Base-by-base conservation (phyloP, 441 rosid species). In the Arabidopsis hybrid region DNA sequence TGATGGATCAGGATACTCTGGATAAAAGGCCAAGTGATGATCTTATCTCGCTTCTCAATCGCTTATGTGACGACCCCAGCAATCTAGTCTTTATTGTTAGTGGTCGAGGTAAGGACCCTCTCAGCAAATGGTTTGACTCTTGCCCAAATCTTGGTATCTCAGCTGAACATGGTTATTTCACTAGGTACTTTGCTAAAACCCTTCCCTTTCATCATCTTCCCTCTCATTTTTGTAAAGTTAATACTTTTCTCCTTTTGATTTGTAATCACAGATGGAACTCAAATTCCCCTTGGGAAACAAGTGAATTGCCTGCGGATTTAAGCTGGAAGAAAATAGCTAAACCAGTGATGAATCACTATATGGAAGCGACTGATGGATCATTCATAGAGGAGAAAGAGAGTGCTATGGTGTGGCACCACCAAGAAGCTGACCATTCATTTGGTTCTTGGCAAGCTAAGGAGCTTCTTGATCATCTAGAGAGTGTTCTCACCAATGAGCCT, bases 321-420 rank as follows among this genome's bases (percentile, higher is more conserved):
- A 76, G 78, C 7, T 91, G 95, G 97, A 91, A 83, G 65, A 79
- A 72, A 74, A 82, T 88, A 21, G 95, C 83, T 12, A 82, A 85
- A 62, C 97, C 95, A 39, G 92, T 91, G 69, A 89, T 91, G 95
- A 71, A 85, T 61, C 90, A 83, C 43, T 91, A 91, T 52, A 87
- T 80, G 6, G 93, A 89, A 74, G 69, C 93, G 52, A 91, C 97
- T 0, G 97, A 91, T 78, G 97, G 97, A 6, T 88, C 97, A 7
- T 88, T 74, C 61, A 85, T 91, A 14, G 95, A 91, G 73, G 80
- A 77, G 43, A 91, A 91, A 79, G 93, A 91, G 78, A 85, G 83
- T 73, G 95, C 93, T 61, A 21, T 91, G 71, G 97, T 91, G 60
- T 91, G 97, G 97, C 95, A 88, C 61, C 80, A 89, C 74, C 86